phyloP scores from a whole-genome alignment of 2,329 filamentous ascomycete species.

The Aspergillus sp. region DNA sequence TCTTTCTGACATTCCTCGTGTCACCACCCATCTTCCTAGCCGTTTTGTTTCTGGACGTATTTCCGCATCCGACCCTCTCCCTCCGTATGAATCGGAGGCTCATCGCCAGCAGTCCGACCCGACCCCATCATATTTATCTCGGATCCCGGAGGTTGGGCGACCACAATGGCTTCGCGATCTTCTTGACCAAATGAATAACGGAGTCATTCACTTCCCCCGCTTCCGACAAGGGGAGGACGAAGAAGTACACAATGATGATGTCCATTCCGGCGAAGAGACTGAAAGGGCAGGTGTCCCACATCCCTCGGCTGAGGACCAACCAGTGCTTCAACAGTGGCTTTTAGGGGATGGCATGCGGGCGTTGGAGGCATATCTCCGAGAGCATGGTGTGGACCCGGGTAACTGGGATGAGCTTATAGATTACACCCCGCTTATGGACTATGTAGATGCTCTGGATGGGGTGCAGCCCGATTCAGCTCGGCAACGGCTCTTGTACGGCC shows the following conservation, averaged over 20 bases:
- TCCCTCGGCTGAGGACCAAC: constrained; percentile 20
- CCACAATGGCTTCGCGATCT: constrained; percentile 33
- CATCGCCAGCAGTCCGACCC: constrained; percentile 29
- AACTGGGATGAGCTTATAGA: constrained; percentile 36
- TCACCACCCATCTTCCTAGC: constrained; percentile 64
- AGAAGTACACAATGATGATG: constrained; percentile 8
- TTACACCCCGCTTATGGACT: constrained; percentile 28
- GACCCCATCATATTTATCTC: constrained; percentile 24
- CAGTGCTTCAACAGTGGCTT: constrained; percentile 28
- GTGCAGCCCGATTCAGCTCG: constrained; percentile 19
- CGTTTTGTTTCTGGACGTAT: constrained; percentile 57
- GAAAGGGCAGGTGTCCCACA: constrained; percentile 9
- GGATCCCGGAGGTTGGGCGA: constrained; percentile 23
- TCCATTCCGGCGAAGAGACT: constrained; percentile 4
- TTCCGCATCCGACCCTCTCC: constrained; percentile 76
- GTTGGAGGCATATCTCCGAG: constrained; percentile 29
- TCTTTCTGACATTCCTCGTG: constrained; percentile 64
- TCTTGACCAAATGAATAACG: constrained; percentile 30
- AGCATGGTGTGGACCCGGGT: constrained; percentile 36
- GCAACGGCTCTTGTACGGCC: constrained; percentile 22
- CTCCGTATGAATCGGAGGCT: constrained; percentile 51
- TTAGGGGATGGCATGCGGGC: constrained; percentile 26
- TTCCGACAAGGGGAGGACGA: constrained; percentile 15
- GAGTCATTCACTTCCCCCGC: constrained; percentile 19
- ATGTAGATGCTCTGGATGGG: constrained; percentile 26